phyloP scores from a whole-genome alignment of 2,329 filamentous ascomycete genomes.

The Amesomyces nigricolor region DNA sequence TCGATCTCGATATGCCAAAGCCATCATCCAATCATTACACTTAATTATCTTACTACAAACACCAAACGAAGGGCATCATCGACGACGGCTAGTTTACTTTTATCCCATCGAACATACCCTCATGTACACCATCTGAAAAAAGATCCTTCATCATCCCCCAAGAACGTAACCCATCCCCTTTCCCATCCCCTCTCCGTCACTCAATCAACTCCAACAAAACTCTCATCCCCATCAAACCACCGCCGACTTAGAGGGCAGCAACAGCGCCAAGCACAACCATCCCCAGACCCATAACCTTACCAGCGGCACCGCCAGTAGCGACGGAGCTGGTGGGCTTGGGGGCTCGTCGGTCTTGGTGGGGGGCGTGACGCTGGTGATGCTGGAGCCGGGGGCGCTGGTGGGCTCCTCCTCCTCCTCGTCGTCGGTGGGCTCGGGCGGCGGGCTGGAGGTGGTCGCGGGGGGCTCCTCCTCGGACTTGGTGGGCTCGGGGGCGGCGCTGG shows the following conservation, averaged over 20 bases:
- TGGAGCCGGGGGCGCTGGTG: not conserved
- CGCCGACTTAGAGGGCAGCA: slow-evolving; percentile 20
- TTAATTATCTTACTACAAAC: too few relatives aligned
- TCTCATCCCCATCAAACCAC: not conserved
- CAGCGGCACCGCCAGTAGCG: not conserved
- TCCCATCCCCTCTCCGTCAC: not conserved
- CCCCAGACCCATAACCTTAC: slow-evolving; percentile 18
- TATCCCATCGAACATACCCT: not conserved
- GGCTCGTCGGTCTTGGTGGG: not conserved
- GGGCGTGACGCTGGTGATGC: not conserved
- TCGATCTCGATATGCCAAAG: too few relatives aligned
- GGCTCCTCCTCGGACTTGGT: not conserved
- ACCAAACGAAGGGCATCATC: too few relatives aligned
- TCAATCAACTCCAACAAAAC: not conserved
- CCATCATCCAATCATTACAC: too few relatives aligned
- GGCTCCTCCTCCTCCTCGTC: not conserved
- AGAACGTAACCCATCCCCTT: not conserved
- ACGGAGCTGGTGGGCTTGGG: slow-evolving; percentile 1
- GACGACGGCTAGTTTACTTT: too few relatives aligned
- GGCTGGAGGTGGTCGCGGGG: not conserved
- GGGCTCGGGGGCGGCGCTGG: not conserved
- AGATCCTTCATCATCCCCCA: not conserved
- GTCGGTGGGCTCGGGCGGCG: not conserved
- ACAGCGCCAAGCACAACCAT: slow-evolving; percentile 22
- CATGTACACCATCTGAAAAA: not conserved